Evolutionary conservation across 1,284 basidiomycete genomes (phyloP), one percentile per base, ranked within the genome.

Genomic region (Vanrija sp.): DNA sequence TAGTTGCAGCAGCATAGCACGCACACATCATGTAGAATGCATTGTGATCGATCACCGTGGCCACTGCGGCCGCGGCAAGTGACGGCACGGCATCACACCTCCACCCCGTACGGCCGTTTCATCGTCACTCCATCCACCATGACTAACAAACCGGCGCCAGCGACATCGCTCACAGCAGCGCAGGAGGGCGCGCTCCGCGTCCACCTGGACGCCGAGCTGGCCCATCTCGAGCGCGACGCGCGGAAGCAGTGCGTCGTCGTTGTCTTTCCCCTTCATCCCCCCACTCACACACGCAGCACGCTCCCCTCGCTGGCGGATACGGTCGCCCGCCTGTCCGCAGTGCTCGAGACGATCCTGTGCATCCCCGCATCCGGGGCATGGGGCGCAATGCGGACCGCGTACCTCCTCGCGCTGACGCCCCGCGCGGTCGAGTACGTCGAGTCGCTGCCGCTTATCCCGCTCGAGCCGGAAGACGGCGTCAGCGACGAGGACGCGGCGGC

Each of bases 301-400:
- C 62, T 67, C 21, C 51, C 46, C 10, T 54, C 64, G 10, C 55
- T 72, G 12, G 45, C 56, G 1, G 16, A 23, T 1, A 61, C 71
- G 3, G 16, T 70, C 4, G 19, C 25, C 6, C 61, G 68, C 10
- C 60, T 73, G 3, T 18, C 21, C 3, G 60, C 62, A 8, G 51
- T 73, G 16, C 56, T 71, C 5, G 49, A 58, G 19, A 49, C 64
- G 7, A 66, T 67, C 51, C 65, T 70, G 16, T 62, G 68, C 42
- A 66, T 68, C 38, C 71, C 70, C 0, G 55, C 66, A 3, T 42
- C 39, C 6, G 51, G 58, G 14, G 64, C 65, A 10, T 68, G 58
- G 54, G 43, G 51, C 6, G 53, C 57, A 9, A 52, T 63, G 18
- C 58, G 70, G 6, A 60, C 60, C 6, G 62, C 63, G 12, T 72